Evolutionary conservation across 2,329 filamentous ascomycete species (phyloP).

Genomic region (Botrytis fabae): DNA sequence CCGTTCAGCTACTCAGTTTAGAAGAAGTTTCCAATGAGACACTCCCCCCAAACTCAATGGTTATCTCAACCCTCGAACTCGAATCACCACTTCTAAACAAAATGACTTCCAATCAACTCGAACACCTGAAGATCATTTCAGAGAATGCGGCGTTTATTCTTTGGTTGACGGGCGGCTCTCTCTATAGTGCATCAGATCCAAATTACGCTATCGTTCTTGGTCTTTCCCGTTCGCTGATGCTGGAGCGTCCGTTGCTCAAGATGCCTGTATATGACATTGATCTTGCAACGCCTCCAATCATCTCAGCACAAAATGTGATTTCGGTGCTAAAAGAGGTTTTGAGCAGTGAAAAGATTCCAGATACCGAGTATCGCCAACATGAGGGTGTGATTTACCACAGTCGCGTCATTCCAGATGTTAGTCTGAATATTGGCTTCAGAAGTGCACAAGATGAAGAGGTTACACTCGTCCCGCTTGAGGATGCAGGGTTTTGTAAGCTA

Average conservation of each 20-base stretch:
- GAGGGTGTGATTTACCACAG: no score
- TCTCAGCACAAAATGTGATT: no score
- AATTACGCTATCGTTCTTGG: constrained; percentile 6
- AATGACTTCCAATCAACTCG: background rate
- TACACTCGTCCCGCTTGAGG: constrained; percentile 23
- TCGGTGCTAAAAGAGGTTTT: no score
- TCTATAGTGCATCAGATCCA: constrained; percentile 8
- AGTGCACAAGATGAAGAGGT: constrained; percentile 26
- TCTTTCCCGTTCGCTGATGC: constrained; percentile 16
- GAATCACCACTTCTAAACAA: constrained; percentile 4
- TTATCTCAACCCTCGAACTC: constrained; percentile 3
- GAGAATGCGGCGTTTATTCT: background rate
- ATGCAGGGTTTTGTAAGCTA: constrained; percentile 22
- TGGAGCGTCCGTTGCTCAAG: constrained; percentile 16
- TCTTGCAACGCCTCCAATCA: constrained; percentile 27
- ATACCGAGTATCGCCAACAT: no score
- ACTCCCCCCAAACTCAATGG: constrained; percentile 1
- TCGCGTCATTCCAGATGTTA: no score
- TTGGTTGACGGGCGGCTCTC: background rate
- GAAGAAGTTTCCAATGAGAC: constrained; percentile 10
- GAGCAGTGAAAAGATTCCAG: no score
- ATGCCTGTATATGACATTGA: constrained; percentile 19
- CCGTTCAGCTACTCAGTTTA: background rate
- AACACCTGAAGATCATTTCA: constrained; percentile 4
- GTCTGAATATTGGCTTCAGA: constrained; percentile 29